Percentiles rank a stretch among this genome's conserved stretches.
Conservation (phyloP, 1,284 basidiomycete genomes). For the Marasmius tenuissimus region DNA sequence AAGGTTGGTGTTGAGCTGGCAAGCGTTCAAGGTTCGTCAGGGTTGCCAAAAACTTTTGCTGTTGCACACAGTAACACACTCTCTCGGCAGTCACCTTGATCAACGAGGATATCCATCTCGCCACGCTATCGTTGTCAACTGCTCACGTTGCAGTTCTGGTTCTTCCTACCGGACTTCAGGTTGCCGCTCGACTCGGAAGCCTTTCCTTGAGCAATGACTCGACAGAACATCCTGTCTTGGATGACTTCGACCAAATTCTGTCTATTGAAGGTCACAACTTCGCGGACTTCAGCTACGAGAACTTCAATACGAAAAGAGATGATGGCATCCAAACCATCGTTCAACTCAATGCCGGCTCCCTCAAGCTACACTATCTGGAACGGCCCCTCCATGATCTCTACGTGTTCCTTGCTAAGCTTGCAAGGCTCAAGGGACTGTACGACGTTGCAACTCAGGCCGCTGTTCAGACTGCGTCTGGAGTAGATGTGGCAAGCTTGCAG, state of each 20-base stretch:
- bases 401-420: slow-evolving; percentile 85
- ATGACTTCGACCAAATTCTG: slow-evolving; percentile 85
- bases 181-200: slow-evolving; percentile 86
- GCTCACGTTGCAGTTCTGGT: slow-evolving; percentile 87
- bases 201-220: slow-evolving; percentile 86
- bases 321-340: slow-evolving; percentile 88
- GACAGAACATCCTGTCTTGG: slow-evolving; percentile 47
- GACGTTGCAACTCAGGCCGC: slow-evolving; percentile 95
- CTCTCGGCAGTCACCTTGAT: slow-evolving; percentile 71
- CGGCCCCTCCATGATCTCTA: slow-evolving; percentile 86
- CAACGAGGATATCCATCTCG: slow-evolving; percentile 73
- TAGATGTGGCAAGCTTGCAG: slow-evolving; percentile 76
- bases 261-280: slow-evolving; percentile 96
- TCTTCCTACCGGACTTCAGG: slow-evolving; percentile 72
- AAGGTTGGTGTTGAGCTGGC: slow-evolving; percentile 86
- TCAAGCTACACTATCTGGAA: slow-evolving; percentile 90
- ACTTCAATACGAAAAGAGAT: slow-evolving; percentile 80
- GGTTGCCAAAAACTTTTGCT: slow-evolving; percentile 1
- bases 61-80: slow-evolving; percentile 12
- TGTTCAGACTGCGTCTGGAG: slow-evolving; percentile 87
- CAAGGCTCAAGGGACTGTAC: slow-evolving; percentile 90
- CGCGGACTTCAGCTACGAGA: slow-evolving; percentile 95
- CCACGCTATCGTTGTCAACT: slow-evolving; percentile 89
- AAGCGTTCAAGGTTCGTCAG: slow-evolving; percentile 75
- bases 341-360: slow-evolving; percentile 85